Evolutionary conservation across 495 filamentous ascomycete species (phyloP), one percentile per base, ranked within the genome.

Genomic region (Mytilinidion resinicola): DNA sequence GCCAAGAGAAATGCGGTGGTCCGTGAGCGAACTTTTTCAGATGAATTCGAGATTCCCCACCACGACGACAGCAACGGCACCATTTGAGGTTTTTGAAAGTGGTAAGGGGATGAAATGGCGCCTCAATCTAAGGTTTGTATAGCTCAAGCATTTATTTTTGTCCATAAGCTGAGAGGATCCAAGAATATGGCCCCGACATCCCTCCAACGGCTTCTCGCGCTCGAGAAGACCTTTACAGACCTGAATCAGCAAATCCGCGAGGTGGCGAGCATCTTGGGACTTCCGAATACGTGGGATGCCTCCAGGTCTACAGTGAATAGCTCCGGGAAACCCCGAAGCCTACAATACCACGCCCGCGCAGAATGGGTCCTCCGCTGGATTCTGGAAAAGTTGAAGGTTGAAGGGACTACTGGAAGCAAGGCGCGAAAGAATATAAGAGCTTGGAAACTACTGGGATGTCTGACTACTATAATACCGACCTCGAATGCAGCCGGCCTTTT

Each of bases 291-390:
- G 51, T 69, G 64, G 62, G 60, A 54, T 56, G 19, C 46, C 15
- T 17, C 30, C 42, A 19, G 53, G 20, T 12, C 25, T 39, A 57
- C 8, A 43, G 21, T 20, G 11, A 17, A 4, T n/a, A 10, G 12
- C 55, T 30, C 58, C 65, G 53, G 60, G 51, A 21, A 55, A 68
- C 64, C 69, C 12, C 72, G 73, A 11, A 76, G 76, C 14, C 51
- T 35, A 39, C 60, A 34, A 52, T 63, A 25, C 21, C 56, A 63
- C 56, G 67, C 61, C 19, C 79, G 83, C 69, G 79, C 83, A 60
- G 83, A 87, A 70, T 88, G 83, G 83, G 74, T 85, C 8, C 67
- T 86, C 21, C 76, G 79, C 60, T 89, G 86, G 86, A 67, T 88
- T 25, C 73, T 88, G 59, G 85, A 84, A 66, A 83, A 78, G 61